phyloP scores from a whole-genome alignment of 2,329 filamentous ascomycete species.

The Ceratocystis destructans region DNA sequence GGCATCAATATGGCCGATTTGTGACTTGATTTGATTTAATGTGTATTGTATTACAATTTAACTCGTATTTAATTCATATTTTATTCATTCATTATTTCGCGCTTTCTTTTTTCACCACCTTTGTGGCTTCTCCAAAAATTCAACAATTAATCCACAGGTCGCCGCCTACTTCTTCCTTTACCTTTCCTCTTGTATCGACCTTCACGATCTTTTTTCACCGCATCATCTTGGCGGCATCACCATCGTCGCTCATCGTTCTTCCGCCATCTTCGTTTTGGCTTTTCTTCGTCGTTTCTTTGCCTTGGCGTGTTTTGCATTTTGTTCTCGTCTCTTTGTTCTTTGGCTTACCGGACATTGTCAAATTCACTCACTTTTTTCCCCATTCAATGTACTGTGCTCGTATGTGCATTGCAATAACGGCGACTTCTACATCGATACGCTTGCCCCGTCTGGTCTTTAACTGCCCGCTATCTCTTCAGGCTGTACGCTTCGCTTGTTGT shows the following conservation, averaged over 20 bases:
- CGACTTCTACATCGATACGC: neutral
- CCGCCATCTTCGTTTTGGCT: neutral
- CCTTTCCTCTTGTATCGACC: neutral
- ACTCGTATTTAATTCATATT: neutral
- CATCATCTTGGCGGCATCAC: too few relatives aligned
- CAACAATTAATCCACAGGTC: neutral
- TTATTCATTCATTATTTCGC: conserved; percentile 1
- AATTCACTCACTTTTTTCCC: neutral
- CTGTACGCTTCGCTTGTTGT: neutral
- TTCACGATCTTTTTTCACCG: neutral
- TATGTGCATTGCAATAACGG: neutral
- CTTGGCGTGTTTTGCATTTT: neutral
- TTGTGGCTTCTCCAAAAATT: neutral
- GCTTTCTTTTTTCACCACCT: neutral
- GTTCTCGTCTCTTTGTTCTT: neutral
- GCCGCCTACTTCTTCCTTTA: neutral
- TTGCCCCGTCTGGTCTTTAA: neutral
- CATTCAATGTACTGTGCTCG: neutral
- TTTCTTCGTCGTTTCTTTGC: neutral
- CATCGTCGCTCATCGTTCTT: neutral
- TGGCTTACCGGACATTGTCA: neutral
- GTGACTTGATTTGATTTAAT: neutral
- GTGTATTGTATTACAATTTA: neutral
- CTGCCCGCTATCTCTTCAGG: neutral
- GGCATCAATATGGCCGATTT: neutral